These are phyloP conservation scores for Pilaira anomala DNA, from an alignment of 192 early-diverging fungal genomes.

Conservation along the genomic window DNA sequence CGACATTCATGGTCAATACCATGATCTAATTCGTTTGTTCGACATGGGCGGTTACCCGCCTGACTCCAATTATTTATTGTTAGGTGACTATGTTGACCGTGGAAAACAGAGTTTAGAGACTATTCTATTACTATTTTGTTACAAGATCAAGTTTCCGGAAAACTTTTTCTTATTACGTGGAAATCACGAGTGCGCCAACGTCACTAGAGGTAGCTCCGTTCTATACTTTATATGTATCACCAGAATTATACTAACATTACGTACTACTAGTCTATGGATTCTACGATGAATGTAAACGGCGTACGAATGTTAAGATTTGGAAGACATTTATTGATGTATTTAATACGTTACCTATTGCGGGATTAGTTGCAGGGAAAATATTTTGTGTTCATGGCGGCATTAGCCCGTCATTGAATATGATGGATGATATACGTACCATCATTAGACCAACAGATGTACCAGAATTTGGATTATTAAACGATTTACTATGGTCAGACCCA, in stretches of 20 bases:
- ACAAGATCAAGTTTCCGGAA: conserved; percentile 96
- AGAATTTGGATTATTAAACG: conserved; percentile 88
- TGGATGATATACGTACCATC: conserved; percentile 85
- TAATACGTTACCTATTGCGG: conserved; percentile 91
- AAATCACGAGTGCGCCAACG: conserved; percentile 93
- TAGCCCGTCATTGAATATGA: conserved; percentile 69
- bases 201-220: conserved; percentile 72
- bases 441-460: conserved; percentile 86
- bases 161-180: conserved; percentile 95
- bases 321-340: conserved; percentile 92
- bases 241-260: conserved; percentile 14
- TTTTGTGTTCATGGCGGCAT: conserved; percentile 96
- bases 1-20: conserved; percentile 95
- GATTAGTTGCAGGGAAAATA: conserved; percentile 87
- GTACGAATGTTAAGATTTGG: conserved; percentile 87
- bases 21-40: conserved; percentile 88
- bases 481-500: conserved; percentile 92
- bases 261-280: conserved; percentile 81
- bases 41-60: conserved; percentile 94
- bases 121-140: conserved; percentile 89
- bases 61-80: conserved; percentile 85
- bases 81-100: conserved; percentile 97
- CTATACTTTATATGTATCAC: not conserved
- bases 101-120: conserved; percentile 95
- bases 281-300: conserved; percentile 95